Conservation (phyloP, 768 basidiomycete species). For the Leccinum obscurum region DNA sequence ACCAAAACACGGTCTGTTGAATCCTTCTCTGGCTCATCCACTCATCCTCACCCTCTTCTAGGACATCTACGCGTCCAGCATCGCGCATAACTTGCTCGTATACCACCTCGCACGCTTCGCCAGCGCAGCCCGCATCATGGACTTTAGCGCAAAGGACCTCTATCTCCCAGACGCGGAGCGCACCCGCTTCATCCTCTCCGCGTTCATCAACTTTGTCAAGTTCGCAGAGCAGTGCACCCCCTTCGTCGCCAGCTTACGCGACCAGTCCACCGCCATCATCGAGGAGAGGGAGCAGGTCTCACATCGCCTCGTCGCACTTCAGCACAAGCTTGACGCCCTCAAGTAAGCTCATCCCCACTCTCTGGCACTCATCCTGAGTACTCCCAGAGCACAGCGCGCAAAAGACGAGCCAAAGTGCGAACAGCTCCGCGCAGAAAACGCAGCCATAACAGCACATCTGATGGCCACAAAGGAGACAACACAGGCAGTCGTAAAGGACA, state of each 20-base stretch:
- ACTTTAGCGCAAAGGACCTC: slow-evolving; percentile 77
- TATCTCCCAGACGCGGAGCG: slow-evolving; percentile 71
- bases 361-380: not conserved
- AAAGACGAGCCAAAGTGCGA: slow-evolving; percentile 71
- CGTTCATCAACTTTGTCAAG: slow-evolving; percentile 92
- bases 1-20: slow-evolving; percentile 56
- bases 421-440: slow-evolving; percentile 59
- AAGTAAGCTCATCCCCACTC: slow-evolving; percentile 43
- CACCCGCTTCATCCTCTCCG: slow-evolving; percentile 74
- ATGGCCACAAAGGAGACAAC: slow-evolving; percentile 70
- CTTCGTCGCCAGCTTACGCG: slow-evolving; percentile 62
- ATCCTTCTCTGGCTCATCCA: not conserved
- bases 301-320: slow-evolving; percentile 48
- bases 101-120: slow-evolving; percentile 78
- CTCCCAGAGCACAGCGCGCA: slow-evolving; percentile 55
- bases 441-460: slow-evolving; percentile 59
- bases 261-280: slow-evolving; percentile 54
- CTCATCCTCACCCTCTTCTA: slow-evolving; percentile 25
- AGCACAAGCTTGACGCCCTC: slow-evolving; percentile 51
- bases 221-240: slow-evolving; percentile 75
- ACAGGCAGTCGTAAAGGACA: slow-evolving; percentile 55
- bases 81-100: slow-evolving; percentile 63
- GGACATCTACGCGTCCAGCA: slow-evolving; percentile 65
- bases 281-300: slow-evolving; percentile 61
- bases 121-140: slow-evolving; percentile 67